Base-by-base conservation (phyloP, 306 rosid genomes). In the Begonia fuchsioides region DNA sequence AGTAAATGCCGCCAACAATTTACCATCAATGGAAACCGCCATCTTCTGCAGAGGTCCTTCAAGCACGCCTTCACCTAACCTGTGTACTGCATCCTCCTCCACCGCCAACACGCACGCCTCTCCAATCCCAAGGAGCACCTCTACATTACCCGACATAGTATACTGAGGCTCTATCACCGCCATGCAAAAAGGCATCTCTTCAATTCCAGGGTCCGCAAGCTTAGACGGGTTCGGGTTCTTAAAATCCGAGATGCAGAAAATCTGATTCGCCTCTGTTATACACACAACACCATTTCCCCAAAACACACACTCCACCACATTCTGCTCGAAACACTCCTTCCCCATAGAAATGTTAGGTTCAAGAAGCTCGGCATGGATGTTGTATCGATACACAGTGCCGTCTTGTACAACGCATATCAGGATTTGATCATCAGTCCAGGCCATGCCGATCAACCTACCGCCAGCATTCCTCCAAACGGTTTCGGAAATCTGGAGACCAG, bases 151-250 rank as follows among this genome's bases (percentile, higher is more conserved):
- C 0, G 95, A 88, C 74, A 88, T 72, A 0, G 95, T 88, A 49
- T 78, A 82, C 74, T 84, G 95, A 3, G 95, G 97, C 74, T 88
- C 97, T 15, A 88, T 84, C 53, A 88, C 95, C 6, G 93, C 93
- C 76, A 88, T 82, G 68, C 95, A 84, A 0, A 47, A 79, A 43
- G 97, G 97, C 64, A 77, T 71, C 32, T 81, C 95, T 51, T 72
- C 77, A 38, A 81, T 74, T 18, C 53, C 84, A 0, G 97, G 93
- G 60, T 88, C 90, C 1, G 95, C 93, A 12, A 88, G 83, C 65
- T 68, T 71, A 17, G 67, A 48, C 9, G 90, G 59, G 1, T 15
- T 63, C 10, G 93, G 90, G 44, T 74, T 81, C 51, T 56, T 61
- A 53, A 88, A 88, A 72, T 88, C 97, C 0, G 86, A 53, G 9